A percentile compares a stretch with the other conserved stretches of the same genome.
phyloP scores from a whole-genome alignment of 2,329 filamentous ascomycete genomes.

The Coniochaeta pulveracea region DNA sequence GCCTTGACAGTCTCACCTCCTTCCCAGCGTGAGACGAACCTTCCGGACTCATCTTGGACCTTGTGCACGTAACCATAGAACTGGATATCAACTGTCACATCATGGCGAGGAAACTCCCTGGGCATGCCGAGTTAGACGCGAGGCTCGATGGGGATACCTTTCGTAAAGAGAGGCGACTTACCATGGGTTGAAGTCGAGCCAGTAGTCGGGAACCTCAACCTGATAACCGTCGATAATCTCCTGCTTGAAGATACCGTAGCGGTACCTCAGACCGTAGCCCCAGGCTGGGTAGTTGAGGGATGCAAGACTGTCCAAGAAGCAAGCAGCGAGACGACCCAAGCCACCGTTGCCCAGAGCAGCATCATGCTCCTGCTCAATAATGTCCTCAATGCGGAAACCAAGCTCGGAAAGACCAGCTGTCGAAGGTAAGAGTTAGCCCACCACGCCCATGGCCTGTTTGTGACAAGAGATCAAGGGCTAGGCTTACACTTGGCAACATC shows the following conservation, averaged over 20 bases:
- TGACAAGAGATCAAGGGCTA: not conserved
- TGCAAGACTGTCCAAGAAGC: conserved; percentile 92
- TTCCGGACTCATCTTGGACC: conserved; percentile 64
- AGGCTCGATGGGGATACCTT: too few species aligned
- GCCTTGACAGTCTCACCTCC: conserved; percentile 87
- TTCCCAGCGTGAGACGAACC: conserved; percentile 68
- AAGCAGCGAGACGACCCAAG: conserved; percentile 86
- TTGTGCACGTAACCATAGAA: conserved; percentile 85
- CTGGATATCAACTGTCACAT: conserved; percentile 92
- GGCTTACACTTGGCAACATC: conserved; percentile 63
- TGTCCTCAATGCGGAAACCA: conserved; percentile 93
- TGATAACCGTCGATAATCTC: conserved; percentile 98
- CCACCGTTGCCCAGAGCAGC: conserved; percentile 94
- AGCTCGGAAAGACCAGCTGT: conserved; percentile 76
- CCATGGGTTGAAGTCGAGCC: conserved; percentile 99
- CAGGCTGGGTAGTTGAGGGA: conserved; percentile 92
- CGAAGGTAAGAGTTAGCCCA: conserved; percentile 7
- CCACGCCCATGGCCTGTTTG: too few species aligned
- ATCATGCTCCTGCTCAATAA: conserved; percentile 90
- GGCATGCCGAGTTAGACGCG: not conserved
- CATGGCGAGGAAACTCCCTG: conserved; percentile 67
- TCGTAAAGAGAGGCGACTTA: too few species aligned
- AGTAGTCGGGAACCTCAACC: conserved; percentile 96
- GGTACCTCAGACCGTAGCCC: conserved; percentile 92
- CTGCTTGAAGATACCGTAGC: conserved; percentile 98